phyloP scores from a whole-genome alignment of 352 stramenopile species.

The Pythium phragmiticola region DNA sequence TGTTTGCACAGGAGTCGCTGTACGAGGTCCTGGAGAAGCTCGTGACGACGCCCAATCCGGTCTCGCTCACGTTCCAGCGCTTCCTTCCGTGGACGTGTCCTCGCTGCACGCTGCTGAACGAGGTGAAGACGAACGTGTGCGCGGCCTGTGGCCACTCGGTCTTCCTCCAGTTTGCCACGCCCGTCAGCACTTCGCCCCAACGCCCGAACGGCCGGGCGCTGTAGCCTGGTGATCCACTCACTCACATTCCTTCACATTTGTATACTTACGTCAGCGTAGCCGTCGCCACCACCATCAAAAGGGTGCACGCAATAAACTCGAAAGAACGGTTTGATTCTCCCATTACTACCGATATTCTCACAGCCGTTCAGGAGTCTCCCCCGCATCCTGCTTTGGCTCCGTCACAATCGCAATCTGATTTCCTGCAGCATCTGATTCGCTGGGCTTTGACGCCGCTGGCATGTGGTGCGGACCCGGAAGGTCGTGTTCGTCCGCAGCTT shows the following conservation, averaged over 20 bases:
- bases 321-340: neutral
- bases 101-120: constrained; percentile 76
- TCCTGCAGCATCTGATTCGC: neutral
- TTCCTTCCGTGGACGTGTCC: constrained; percentile 62
- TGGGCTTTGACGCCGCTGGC: neutral
- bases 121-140: constrained; percentile 34
- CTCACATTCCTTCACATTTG: neutral
- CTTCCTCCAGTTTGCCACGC: constrained; percentile 14
- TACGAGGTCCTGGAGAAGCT: constrained; percentile 71
- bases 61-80: constrained; percentile 66
- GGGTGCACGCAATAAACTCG: neutral
- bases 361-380: neutral
- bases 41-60: constrained; percentile 61
- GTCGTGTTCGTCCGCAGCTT: neutral
- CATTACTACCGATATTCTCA: constrained; percentile 1
- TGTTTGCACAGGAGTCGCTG: constrained; percentile 42
- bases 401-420: constrained; percentile 22
- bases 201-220: neutral
- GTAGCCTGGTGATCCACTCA: neutral
- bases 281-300: neutral
- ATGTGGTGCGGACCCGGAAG: neutral
- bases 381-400: constrained; percentile 8
- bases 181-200: neutral
- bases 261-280: neutral
- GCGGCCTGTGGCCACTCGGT: constrained; percentile 50